Percentiles rank a stretch among this genome's conserved stretches.
phyloP scores from a whole-genome alignment of 208 protist species.

The Wallacemonas sp. region DNA sequence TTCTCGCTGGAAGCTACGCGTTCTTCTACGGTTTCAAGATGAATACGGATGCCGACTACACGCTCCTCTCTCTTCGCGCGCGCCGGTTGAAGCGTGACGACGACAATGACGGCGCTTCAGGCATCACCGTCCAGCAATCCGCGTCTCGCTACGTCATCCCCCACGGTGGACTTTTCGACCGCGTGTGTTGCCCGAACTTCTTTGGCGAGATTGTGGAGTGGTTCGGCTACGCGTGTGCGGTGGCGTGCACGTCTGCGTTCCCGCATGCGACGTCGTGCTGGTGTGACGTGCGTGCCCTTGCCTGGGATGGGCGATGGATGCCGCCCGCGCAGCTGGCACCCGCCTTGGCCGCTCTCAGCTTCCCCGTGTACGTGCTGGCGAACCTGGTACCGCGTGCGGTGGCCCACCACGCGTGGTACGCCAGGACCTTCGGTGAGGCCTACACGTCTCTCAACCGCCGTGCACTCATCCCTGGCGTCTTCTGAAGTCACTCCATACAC shows the following conservation, averaged over 20 bases:
- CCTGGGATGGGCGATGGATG: background rate
- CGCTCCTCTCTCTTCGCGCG: constrained; percentile 39
- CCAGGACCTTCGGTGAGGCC: constrained; percentile 42
- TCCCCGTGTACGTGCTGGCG: constrained; percentile 59
- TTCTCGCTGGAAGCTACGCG: constrained; percentile 28
- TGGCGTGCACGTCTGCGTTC: constrained; percentile 34
- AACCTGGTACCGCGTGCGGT: constrained; percentile 71
- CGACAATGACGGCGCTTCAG: background rate
- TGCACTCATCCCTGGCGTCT: constrained; percentile 44
- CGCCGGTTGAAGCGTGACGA: too few species aligned
- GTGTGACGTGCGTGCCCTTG: background rate
- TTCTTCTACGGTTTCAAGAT: constrained; percentile 57
- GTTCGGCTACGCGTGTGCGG: constrained; percentile 53
- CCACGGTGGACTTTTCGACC: constrained; percentile 53
- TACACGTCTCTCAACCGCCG: constrained; percentile 45
- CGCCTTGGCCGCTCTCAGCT: constrained; percentile 52
- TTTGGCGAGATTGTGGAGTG: constrained; percentile 82
- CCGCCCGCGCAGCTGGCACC: constrained; percentile 15
- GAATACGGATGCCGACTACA: constrained; percentile 62
- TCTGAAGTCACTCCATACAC: constrained; percentile 17
- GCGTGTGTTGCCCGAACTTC: constrained; percentile 84
- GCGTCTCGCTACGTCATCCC: constrained; percentile 51
- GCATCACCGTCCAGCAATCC: background rate
- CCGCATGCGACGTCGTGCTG: background rate
- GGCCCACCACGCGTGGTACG: constrained; percentile 77